These are phyloP conservation scores for Pelargonium nanum DNA, from an alignment of 345 rosid genomes.

Conservation along the genomic window DNA sequence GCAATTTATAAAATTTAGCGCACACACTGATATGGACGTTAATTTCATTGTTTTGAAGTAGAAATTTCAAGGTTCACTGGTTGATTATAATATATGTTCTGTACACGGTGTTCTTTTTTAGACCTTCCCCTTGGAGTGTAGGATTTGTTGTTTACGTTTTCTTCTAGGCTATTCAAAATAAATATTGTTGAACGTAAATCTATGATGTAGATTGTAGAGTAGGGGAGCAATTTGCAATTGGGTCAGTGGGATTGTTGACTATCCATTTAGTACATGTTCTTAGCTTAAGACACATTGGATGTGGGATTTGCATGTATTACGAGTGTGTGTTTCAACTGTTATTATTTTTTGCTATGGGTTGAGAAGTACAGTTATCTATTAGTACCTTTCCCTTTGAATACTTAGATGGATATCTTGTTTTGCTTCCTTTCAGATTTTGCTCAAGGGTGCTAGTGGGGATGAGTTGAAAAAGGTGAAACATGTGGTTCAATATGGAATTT, in stretches of 20 bases:
- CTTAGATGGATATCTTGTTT: constrained; percentile 17
- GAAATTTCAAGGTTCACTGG: too few relatives aligned
- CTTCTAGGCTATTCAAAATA: too few relatives aligned
- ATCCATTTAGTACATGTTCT: too few relatives aligned
- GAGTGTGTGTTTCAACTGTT: neutral
- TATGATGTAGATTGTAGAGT: too few relatives aligned
- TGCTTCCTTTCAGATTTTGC: constrained; percentile 56
- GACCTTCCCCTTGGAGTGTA: too few relatives aligned
- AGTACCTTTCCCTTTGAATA: neutral
- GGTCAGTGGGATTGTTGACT: too few relatives aligned
- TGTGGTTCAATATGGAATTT: constrained; percentile 92
- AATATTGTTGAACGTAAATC: too few relatives aligned
- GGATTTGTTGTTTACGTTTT: too few relatives aligned
- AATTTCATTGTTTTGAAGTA: neutral
- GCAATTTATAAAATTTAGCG: constrained; percentile 1
- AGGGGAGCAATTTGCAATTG: too few relatives aligned
- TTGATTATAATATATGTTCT: too few relatives aligned
- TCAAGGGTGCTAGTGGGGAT: constrained; percentile 86
- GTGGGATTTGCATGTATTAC: neutral
- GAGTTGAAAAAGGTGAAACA: constrained; percentile 91
- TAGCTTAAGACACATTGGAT: neutral
- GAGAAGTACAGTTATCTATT: neutral
- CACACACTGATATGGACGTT: neutral
- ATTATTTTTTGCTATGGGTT: neutral
- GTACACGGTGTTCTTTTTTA: too few relatives aligned